Percentiles rank a stretch among this genome's conserved stretches.
Evolutionary conservation across 2,329 filamentous ascomycete species (phyloP).

Genomic region (Dichotomopilus funicola): DNA sequence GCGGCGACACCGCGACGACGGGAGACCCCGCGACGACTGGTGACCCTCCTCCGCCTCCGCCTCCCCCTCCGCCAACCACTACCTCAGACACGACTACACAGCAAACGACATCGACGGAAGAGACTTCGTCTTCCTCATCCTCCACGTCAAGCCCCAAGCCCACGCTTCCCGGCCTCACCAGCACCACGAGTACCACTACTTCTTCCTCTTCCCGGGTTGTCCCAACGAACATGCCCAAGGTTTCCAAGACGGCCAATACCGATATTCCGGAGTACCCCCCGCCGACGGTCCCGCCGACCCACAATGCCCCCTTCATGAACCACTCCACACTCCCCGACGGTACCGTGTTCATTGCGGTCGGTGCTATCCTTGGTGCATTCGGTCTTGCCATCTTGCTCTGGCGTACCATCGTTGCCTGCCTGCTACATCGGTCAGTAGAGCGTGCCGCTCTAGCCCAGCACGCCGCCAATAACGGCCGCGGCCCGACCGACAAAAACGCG

Average conservation of each 20-base stretch:
- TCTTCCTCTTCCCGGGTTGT: background rate
- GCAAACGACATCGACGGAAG: background rate
- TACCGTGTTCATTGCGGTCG: slow-evolving; percentile 93
- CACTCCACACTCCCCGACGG: slow-evolving; percentile 79
- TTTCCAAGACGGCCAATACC: slow-evolving; percentile 32
- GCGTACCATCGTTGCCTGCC: slow-evolving; percentile 82
- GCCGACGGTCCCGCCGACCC: slow-evolving; percentile 72
- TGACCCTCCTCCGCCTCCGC: background rate
- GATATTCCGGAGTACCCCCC: slow-evolving; percentile 56
- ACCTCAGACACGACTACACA: background rate
- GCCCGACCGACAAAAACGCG: slow-evolving; percentile 50
- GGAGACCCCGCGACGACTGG: background rate
- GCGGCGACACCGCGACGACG: background rate
- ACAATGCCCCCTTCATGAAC: slow-evolving; percentile 85
- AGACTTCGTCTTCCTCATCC: background rate
- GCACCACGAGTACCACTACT: slow-evolving; percentile 9
- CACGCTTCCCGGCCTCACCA: slow-evolving; percentile 11
- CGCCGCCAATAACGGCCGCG: slow-evolving; percentile 42
- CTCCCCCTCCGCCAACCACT: background rate
- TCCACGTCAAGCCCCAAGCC: background rate
- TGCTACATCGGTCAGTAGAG: slow-evolving; percentile 84
- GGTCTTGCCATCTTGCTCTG: slow-evolving; percentile 77
- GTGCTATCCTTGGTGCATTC: slow-evolving; percentile 77
- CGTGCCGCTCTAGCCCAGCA: slow-evolving; percentile 74
- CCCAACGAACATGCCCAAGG: slow-evolving; percentile 35